These are phyloP conservation scores for Juncus inflexus DNA, from an alignment of 176 grass and related monocot species.

Conservation along the genomic window DNA sequence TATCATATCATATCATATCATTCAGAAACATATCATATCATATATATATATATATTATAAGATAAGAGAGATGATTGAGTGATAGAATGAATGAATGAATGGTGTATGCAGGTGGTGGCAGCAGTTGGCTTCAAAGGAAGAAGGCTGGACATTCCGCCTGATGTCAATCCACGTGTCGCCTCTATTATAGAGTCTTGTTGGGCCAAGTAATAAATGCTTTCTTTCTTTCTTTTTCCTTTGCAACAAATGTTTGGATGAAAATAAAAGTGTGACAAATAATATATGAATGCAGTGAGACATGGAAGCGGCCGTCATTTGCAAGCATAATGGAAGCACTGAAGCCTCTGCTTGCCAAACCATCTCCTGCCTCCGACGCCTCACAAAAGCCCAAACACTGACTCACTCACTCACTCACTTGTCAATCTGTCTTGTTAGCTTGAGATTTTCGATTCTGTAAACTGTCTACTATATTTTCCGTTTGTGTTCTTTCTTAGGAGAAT, in stretches of 20 bases:
- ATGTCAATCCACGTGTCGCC: slow-evolving; percentile 73
- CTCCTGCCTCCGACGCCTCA: background rate
- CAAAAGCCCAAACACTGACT: slow-evolving; percentile 13
- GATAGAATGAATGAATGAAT: background rate
- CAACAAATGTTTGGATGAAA: slow-evolving; percentile 3
- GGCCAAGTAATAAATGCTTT: slow-evolving; percentile 51
- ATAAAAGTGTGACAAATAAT: slow-evolving; percentile 3
- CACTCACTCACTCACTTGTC: background rate
- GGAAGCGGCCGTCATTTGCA: slow-evolving; percentile 82
- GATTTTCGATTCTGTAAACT: background rate
- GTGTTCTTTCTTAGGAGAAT: background rate
- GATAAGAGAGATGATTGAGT: background rate
- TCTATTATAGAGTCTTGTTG: slow-evolving; percentile 84
- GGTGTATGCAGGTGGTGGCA: slow-evolving; percentile 64
- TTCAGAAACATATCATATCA: slow-evolving; percentile 1
- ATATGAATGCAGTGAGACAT: slow-evolving; percentile 45
- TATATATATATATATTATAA: too few species aligned
- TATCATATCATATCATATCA: slow-evolving; percentile 4
- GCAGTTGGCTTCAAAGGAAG: slow-evolving; percentile 90
- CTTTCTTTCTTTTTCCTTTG: slow-evolving; percentile 14
- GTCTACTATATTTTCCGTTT: slow-evolving; percentile 1
- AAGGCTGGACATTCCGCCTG: slow-evolving; percentile 78
- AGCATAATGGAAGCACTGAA: slow-evolving; percentile 71
- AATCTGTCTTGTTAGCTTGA: background rate
- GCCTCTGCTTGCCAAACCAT: slow-evolving; percentile 41